Evolutionary conservation across 768 basidiomycete genomes (phyloP).

Genomic region (Lyophyllum decastes): DNA sequence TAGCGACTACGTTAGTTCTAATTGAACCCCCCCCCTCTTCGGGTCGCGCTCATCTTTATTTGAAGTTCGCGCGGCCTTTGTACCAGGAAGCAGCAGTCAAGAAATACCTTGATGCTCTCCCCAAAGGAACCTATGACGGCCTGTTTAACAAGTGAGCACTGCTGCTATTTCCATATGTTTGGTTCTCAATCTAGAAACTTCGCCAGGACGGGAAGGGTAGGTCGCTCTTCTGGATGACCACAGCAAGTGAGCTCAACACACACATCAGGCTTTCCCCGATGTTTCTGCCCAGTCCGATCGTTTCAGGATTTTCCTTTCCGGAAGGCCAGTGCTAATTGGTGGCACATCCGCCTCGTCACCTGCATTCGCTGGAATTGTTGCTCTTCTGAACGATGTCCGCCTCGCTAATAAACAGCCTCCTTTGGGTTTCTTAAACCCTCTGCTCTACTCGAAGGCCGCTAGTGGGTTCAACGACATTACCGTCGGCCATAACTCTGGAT

Average conservation of each 20-base stretch:
- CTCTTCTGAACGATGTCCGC: constrained; percentile 67
- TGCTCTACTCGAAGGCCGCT: constrained; percentile 47
- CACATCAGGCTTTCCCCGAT: constrained; percentile 57
- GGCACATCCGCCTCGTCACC: constrained; percentile 73
- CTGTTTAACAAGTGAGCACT: constrained; percentile 57
- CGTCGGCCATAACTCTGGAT: constrained; percentile 54
- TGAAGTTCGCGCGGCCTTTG: constrained; percentile 51
- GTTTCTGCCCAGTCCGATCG: constrained; percentile 58
- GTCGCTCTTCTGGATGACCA: constrained; percentile 13
- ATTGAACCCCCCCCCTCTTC: not conserved
- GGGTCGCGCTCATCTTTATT: not conserved
- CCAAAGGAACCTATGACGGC: constrained; percentile 51
- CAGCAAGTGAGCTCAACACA: not conserved
- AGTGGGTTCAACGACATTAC: constrained; percentile 60
- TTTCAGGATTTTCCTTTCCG: constrained; percentile 50
- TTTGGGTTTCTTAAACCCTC: constrained; percentile 71
- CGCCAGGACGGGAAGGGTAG: constrained; percentile 52
- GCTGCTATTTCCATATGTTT: not conserved
- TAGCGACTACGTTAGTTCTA: constrained; percentile 57
- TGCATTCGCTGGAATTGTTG: constrained; percentile 62
- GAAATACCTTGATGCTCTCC: constrained; percentile 45
- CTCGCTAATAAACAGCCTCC: constrained; percentile 39
- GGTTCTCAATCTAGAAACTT: not conserved
- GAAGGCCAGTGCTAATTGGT: constrained; percentile 37
- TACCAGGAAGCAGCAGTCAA: constrained; percentile 53